These are phyloP conservation scores for Cercospora brassicicola DNA, from an alignment of 2,329 filamentous ascomycete species.

Conservation along the genomic window DNA sequence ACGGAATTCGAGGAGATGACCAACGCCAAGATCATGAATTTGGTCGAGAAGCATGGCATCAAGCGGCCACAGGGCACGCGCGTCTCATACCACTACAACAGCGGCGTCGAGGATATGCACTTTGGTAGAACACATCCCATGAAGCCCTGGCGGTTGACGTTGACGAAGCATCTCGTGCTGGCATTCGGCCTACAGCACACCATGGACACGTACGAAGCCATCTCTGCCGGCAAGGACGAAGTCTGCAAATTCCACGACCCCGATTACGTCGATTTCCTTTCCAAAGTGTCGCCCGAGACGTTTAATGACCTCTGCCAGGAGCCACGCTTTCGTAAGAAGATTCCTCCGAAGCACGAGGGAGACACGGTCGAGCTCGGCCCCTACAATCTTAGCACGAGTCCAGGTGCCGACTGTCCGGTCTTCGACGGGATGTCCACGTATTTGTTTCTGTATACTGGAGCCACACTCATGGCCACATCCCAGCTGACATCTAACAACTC, in stretches of 20 bases:
- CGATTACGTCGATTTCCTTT: slow-evolving; percentile 89
- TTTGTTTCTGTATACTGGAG: slow-evolving; percentile 88
- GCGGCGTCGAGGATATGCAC: slow-evolving; percentile 91
- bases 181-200: slow-evolving; percentile 94
- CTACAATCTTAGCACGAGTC: slow-evolving; percentile 66
- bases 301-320: slow-evolving; percentile 56
- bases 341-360: slow-evolving; percentile 46
- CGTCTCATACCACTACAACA: slow-evolving; percentile 94
- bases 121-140: slow-evolving; percentile 97
- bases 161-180: slow-evolving; percentile 92
- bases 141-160: slow-evolving; percentile 96
- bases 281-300: slow-evolving; percentile 37
- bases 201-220: slow-evolving; percentile 90
- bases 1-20: slow-evolving; percentile 40
- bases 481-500: slow-evolving; percentile 84
- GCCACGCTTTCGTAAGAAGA: slow-evolving; percentile 44
- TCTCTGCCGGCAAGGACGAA: slow-evolving; percentile 83
- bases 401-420: slow-evolving; percentile 87
- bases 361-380: slow-evolving; percentile 52
- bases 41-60: slow-evolving; percentile 65
- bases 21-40: slow-evolving; percentile 55
- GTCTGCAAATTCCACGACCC: slow-evolving; percentile 80
- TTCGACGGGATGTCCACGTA: slow-evolving; percentile 96
- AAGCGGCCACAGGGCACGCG: slow-evolving; percentile 79
- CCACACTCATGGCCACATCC: slow-evolving; percentile 84